These are phyloP conservation scores for Conidiobolus coronatus DNA, from an alignment of 371 early-diverging fungal genomes.

Conservation along the genomic window DNA sequence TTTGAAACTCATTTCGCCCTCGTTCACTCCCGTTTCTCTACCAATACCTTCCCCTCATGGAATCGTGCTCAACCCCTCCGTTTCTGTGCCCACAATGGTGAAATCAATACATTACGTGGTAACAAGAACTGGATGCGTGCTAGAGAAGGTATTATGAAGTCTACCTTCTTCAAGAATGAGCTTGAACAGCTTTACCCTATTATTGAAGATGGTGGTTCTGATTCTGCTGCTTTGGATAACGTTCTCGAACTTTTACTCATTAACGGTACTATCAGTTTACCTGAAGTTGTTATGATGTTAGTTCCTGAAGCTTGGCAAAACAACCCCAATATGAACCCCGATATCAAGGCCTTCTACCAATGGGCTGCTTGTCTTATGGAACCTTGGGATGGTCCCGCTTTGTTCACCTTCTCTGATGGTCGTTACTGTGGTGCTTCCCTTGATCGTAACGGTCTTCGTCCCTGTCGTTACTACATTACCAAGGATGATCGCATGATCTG, in stretches of 20 bases:
- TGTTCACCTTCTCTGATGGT: conserved; percentile 90
- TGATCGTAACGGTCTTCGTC: conserved; percentile 91
- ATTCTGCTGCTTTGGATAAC: conserved; percentile 91
- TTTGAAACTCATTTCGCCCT: conserved; percentile 79
- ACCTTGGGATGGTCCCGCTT: conserved; percentile 95
- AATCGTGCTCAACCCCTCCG: conserved; percentile 95
- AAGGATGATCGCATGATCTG: conserved; percentile 85
- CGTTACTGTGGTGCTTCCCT: conserved; percentile 85
- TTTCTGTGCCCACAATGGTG: conserved; percentile 94
- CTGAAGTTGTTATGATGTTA: conserved; percentile 94
- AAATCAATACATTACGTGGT: conserved; percentile 92
- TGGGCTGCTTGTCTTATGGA: conserved; percentile 95
- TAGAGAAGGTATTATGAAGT: conserved; percentile 78
- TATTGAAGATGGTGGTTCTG: conserved; percentile 90
- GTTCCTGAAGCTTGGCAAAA: conserved; percentile 95
- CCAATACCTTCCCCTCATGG: conserved; percentile 96
- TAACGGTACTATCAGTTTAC: conserved; percentile 69
- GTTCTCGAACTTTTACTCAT: conserved; percentile 81
- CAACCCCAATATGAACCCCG: conserved; percentile 55
- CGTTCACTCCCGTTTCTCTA: conserved; percentile 94
- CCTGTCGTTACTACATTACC: conserved; percentile 87
- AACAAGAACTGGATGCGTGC: conserved; percentile 98
- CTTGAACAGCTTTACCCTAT: conserved; percentile 75
- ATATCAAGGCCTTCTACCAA: conserved; percentile 77
- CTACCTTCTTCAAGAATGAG: conserved; percentile 49